phyloP scores from a whole-genome alignment of 768 basidiomycete genomes.

The Tricholoma saponaceum region DNA sequence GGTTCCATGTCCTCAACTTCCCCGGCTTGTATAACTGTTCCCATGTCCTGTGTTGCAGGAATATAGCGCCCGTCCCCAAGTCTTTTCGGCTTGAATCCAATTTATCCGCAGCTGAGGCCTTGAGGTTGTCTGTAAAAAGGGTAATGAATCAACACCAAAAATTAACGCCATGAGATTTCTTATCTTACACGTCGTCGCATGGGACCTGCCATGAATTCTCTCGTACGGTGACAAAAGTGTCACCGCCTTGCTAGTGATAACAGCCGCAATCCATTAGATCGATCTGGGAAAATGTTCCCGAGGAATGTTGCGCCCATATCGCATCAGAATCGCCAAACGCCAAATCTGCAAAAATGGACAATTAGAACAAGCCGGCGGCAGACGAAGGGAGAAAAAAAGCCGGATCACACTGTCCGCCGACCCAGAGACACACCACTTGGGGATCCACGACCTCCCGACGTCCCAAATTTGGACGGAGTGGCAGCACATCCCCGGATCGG shows the following conservation, averaged over 20 bases:
- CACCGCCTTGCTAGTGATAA: slow-evolving; percentile 56
- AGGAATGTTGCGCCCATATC: slow-evolving; percentile 69
- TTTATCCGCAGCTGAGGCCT: slow-evolving; percentile 27
- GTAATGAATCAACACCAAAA: slow-evolving; percentile 2
- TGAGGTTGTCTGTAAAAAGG: slow-evolving; percentile 32
- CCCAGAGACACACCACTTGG: slow-evolving; percentile 75
- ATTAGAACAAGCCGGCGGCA: too few relatives aligned
- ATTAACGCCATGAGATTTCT: neutral
- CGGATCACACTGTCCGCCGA: slow-evolving; percentile 73
- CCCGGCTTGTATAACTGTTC: slow-evolving; percentile 39
- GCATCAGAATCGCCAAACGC: slow-evolving; percentile 68
- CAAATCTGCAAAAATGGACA: slow-evolving; percentile 46
- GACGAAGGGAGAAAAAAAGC: too few relatives aligned
- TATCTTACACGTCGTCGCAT: slow-evolving; percentile 72
- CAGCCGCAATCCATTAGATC: slow-evolving; percentile 65
- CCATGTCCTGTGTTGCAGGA: slow-evolving; percentile 55
- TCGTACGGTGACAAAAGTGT: slow-evolving; percentile 63
- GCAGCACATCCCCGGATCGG: slow-evolving; percentile 32
- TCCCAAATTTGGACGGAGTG: slow-evolving; percentile 86
- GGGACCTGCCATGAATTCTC: slow-evolving; percentile 58
- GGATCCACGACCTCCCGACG: slow-evolving; percentile 72
- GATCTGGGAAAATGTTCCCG: slow-evolving; percentile 75
- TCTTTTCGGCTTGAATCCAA: slow-evolving; percentile 42
- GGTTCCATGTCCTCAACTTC: slow-evolving; percentile 37
- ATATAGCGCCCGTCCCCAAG: slow-evolving; percentile 54